These are phyloP conservation scores for Xylaria sp. DNA, from an alignment of 2,329 filamentous ascomycete species.

Conservation along the genomic window DNA sequence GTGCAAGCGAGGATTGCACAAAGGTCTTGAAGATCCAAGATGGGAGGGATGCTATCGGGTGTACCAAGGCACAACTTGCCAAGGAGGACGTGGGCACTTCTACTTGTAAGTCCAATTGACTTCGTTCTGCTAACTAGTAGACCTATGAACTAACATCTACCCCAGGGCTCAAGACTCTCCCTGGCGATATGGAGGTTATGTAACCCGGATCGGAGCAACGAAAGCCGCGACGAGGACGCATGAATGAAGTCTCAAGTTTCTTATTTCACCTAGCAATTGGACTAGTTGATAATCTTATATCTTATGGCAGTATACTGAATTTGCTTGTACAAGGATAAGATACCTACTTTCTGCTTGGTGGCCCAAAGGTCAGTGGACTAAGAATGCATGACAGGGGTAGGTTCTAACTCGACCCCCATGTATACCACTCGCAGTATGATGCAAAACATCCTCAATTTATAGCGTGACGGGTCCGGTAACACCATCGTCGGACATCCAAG, in stretches of 20 bases:
- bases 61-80: slow-evolving; percentile 23
- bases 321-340: not conserved
- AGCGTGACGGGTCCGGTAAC: not conserved
- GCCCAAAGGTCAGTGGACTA: too few species aligned
- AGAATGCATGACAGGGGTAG: too few species aligned
- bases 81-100: slow-evolving; percentile 24
- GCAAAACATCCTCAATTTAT: too few species aligned
- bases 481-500: not conserved
- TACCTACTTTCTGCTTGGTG: too few species aligned
- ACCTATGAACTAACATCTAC: slow-evolving; percentile 1
- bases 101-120: slow-evolving; percentile 13
- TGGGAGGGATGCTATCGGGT: slow-evolving; percentile 24
- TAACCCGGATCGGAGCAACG: not conserved
- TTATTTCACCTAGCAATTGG: not conserved
- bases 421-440: too few species aligned
- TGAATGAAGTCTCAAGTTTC: not conserved
- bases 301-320: not conserved
- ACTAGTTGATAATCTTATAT: not conserved
- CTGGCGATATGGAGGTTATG: slow-evolving; percentile 16
- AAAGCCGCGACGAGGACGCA: not conserved
- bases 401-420: too few species aligned
- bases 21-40: slow-evolving; percentile 27
- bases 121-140: not conserved
- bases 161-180: slow-evolving; percentile 15
- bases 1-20: slow-evolving; percentile 27